Evolutionary conservation across 2,329 filamentous ascomycete genomes (phyloP).

Genomic region (Colletotrichum tofieldiae): DNA sequence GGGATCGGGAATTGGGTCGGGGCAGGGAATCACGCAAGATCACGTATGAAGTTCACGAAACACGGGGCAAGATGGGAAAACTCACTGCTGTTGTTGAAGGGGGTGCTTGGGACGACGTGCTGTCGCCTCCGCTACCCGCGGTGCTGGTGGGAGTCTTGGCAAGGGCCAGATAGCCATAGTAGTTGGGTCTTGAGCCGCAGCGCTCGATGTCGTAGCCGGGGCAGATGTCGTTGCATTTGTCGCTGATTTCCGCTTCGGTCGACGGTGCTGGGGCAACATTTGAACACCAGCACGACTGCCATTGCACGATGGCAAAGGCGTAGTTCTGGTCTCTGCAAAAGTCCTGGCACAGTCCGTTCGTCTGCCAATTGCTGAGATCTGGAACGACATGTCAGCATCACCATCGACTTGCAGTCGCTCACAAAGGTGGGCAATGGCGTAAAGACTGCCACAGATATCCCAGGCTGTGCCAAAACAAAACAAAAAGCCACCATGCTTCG

Average conservation of each 20-base stretch:
- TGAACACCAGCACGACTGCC: constrained; percentile 81
- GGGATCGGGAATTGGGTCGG: constrained; percentile 7
- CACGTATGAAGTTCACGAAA: constrained; percentile 30
- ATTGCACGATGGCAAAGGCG: constrained; percentile 79
- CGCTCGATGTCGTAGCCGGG: constrained; percentile 76
- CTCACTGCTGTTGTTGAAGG: constrained; percentile 46
- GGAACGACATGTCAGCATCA: constrained; percentile 9
- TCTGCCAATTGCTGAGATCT: constrained; percentile 75
- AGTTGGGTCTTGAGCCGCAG: constrained; percentile 68
- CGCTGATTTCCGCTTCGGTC: constrained; percentile 52
- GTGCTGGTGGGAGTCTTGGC: constrained; percentile 72
- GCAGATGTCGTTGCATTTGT: constrained; percentile 71
- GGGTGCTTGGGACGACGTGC: constrained; percentile 42
- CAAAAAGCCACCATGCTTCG: not conserved
- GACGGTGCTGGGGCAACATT: constrained; percentile 72
- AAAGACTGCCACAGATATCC: not conserved
- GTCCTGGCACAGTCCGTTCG: constrained; percentile 77
- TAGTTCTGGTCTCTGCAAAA: constrained; percentile 69
- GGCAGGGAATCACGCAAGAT: constrained; percentile 39
- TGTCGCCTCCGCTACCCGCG: constrained; percentile 30
- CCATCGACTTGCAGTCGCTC: not conserved
- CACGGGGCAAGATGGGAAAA: constrained; percentile 5
- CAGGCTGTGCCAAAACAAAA: no score
- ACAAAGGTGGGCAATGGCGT: no score
- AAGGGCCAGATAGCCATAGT: constrained; percentile 78